phyloP scores from a whole-genome alignment of 805 yeast genomes.

The Monosporozyma aerobia region DNA sequence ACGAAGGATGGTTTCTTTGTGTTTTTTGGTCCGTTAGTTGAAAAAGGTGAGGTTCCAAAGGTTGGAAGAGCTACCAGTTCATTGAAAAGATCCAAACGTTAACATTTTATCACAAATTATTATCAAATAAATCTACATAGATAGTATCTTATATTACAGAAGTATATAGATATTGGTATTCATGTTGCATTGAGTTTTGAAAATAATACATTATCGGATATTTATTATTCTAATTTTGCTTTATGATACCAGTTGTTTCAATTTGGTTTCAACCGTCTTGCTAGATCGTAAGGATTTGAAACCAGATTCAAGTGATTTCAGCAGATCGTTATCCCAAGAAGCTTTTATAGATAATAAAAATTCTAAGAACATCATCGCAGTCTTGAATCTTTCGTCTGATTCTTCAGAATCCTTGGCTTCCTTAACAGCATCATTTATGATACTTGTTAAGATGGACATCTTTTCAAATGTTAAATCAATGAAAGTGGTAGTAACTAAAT shows the following conservation, averaged over 20 bases:
- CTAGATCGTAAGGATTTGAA: background rate
- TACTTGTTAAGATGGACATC: slow-evolving; percentile 28
- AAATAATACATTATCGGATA: background rate
- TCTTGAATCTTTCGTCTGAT: slow-evolving; percentile 8
- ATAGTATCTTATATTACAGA: background rate
- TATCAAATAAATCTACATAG: background rate
- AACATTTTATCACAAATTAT: background rate
- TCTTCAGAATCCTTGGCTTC: slow-evolving; percentile 17
- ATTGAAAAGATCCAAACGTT: background rate
- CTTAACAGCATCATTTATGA: slow-evolving; percentile 15
- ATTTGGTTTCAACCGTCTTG: background rate
- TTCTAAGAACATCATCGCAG: slow-evolving; percentile 47
- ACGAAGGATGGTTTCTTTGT: slow-evolving; percentile 95
- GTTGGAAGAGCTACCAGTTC: slow-evolving; percentile 32
- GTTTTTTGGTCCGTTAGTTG: slow-evolving; percentile 83
- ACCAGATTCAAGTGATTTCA: background rate
- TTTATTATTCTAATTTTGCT: background rate
- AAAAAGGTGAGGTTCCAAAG: slow-evolving; percentile 42
- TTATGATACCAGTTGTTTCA: background rate
- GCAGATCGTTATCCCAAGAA: slow-evolving; percentile 25
- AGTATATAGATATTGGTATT: background rate
- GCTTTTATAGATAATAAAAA: slow-evolving; percentile 35
- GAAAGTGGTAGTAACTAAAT: slow-evolving; percentile 16
- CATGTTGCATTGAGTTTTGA: background rate
- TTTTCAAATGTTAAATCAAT: slow-evolving; percentile 36